Percentiles rank a stretch among this genome's conserved stretches.
Evolutionary conservation across 2,329 filamentous ascomycete genomes (phyloP).

Genomic region (Trichoderma cornu-damae): DNA sequence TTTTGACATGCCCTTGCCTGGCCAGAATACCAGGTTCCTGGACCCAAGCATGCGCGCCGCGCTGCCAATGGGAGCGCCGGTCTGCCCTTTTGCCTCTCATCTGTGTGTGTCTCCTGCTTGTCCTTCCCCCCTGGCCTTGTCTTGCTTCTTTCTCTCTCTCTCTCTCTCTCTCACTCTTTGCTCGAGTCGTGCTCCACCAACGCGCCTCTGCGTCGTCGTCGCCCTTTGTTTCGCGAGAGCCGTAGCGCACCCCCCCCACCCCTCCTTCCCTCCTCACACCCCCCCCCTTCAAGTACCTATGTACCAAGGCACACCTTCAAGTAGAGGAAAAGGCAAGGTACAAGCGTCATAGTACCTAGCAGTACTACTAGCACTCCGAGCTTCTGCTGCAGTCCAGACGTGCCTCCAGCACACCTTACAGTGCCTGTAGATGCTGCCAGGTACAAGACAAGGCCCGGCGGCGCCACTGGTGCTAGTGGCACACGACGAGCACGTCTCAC

Average conservation of each 20-base stretch:
- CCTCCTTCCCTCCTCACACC: conserved; percentile 4
- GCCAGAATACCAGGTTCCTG: conserved; percentile 15
- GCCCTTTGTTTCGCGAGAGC: not conserved
- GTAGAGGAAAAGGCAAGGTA: too few species aligned
- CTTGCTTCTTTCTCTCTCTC: not conserved
- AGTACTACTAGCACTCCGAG: too few species aligned
- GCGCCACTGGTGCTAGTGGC: not conserved
- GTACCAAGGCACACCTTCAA: too few species aligned
- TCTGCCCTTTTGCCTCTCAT: conserved; percentile 4
- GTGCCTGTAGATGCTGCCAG: not conserved
- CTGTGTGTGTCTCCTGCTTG: not conserved
- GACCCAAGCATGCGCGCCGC: not conserved
- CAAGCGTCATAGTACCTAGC: too few species aligned
- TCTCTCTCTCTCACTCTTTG: not conserved
- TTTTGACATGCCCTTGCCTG: not conserved
- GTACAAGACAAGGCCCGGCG: not conserved
- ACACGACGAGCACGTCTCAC: conserved; percentile 26
- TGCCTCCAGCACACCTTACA: not conserved
- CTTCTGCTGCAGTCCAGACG: too few species aligned
- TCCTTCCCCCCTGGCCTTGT: conserved; percentile 5
- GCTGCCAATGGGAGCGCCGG: conserved; percentile 7
- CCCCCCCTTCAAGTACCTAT: conserved; percentile 5
- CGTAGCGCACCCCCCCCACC: conserved; percentile 1
- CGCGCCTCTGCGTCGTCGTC: not conserved
- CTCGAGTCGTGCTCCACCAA: conserved; percentile 1